Evolutionary conservation across 2,329 filamentous ascomycete species (phyloP).

Genomic region (Ilyonectria destructans): DNA sequence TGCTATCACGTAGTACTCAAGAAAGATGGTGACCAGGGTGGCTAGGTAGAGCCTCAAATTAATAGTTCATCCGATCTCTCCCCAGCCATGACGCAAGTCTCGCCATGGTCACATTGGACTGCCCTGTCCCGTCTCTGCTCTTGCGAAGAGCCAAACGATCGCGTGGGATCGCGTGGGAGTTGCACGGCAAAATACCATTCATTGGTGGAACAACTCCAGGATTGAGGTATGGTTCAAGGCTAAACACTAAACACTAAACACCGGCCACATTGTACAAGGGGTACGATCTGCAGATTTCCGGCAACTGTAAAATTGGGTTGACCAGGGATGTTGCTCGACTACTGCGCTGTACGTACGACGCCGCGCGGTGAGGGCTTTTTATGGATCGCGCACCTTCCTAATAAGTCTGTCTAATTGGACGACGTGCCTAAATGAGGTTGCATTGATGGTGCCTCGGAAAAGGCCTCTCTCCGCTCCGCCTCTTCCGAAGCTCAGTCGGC

Average conservation of each 20-base stretch:
- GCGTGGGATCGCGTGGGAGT: not conserved
- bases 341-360: conserved; percentile 5
- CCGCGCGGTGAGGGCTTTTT: conserved; percentile 8
- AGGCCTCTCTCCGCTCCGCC: not conserved
- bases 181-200: not conserved
- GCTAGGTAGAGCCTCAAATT: conserved; percentile 2
- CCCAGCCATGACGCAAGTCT: not conserved
- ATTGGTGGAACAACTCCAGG: conserved; percentile 16
- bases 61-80: conserved; percentile 4
- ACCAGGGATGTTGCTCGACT: not conserved
- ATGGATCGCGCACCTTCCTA: not conserved
- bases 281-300: conserved; percentile 13
- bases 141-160: not conserved
- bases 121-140: not conserved
- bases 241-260: conserved; percentile 4
- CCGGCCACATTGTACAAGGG: not conserved
- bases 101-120: not conserved
- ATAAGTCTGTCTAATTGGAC: not conserved
- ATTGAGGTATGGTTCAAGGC: not conserved
- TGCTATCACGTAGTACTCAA: not conserved
- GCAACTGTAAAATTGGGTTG: conserved; percentile 4
- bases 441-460: not conserved
- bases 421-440: not conserved
- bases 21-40: not conserved
- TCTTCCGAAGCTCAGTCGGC: not conserved